phyloP scores from a whole-genome alignment of 441 rosid species.

The Pelargonium cotyledonis region DNA sequence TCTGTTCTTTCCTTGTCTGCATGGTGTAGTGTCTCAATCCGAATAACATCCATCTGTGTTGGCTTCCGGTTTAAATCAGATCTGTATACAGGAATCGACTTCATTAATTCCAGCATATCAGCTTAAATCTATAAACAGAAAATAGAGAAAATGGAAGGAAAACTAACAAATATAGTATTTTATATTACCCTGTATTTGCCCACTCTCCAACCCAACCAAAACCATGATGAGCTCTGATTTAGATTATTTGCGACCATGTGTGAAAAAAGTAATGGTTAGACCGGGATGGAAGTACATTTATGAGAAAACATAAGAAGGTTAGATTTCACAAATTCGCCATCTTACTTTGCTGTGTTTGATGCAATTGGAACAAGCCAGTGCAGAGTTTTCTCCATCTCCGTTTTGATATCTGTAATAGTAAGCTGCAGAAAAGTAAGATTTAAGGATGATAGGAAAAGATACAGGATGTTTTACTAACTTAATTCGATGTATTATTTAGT shows the following conservation, averaged over 20 bases:
- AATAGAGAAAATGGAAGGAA: background rate
- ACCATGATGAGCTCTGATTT: conserved; percentile 57
- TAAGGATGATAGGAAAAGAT: background rate
- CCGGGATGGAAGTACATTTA: background rate
- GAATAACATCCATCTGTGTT: conserved; percentile 39
- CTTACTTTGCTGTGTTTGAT: conserved; percentile 88
- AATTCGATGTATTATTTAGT: background rate
- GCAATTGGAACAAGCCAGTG: conserved; percentile 88
- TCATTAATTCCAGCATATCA: background rate
- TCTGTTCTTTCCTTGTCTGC: conserved; percentile 61
- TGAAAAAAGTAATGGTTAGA: conserved; percentile 3
- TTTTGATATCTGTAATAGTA: conserved; percentile 69
- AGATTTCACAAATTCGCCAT: background rate
- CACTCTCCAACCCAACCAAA: conserved; percentile 79
- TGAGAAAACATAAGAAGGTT: background rate
- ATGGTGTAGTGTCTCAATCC: conserved; percentile 63
- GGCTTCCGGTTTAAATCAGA: conserved; percentile 41
- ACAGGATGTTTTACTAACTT: background rate
- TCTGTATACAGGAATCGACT: conserved; percentile 25
- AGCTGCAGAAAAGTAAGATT: conserved; percentile 42
- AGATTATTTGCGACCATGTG: conserved; percentile 16
- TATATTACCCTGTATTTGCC: conserved; percentile 55
- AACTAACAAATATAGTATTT: background rate
- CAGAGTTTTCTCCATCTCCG: conserved; percentile 64
- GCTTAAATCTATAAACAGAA: background rate